phyloP scores from a whole-genome alignment of 2,329 filamentous ascomycete genomes.

The Neofusicoccum kwambonambiense region DNA sequence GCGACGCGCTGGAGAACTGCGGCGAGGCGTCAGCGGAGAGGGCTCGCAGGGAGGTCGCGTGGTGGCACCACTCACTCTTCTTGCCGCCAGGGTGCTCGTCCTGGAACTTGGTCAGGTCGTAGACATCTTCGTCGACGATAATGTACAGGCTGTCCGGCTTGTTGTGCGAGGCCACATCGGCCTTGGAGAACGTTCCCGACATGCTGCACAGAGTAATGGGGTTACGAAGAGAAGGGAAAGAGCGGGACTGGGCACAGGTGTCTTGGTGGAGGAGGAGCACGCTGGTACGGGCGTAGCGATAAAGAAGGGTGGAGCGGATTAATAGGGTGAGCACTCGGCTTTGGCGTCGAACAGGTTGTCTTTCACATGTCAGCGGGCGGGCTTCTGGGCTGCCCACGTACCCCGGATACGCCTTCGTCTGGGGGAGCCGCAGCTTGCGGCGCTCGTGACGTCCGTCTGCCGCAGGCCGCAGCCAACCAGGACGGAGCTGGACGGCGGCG shows the following conservation, averaged over 20 bases:
- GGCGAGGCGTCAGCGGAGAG: constrained; percentile 21
- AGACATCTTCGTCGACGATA: constrained; percentile 91
- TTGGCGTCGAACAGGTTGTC: neutral
- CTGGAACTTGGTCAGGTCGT: constrained; percentile 75
- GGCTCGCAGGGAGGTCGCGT: neutral
- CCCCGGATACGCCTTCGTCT: constrained; percentile 15
- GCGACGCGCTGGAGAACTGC: constrained; percentile 63
- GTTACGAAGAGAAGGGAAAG: neutral
- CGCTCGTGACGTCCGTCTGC: constrained; percentile 5
- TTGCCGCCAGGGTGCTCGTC: constrained; percentile 63
- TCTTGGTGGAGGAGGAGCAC: neutral
- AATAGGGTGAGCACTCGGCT: constrained; percentile 12
- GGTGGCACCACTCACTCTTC: constrained; percentile 55
- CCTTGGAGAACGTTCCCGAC: constrained; percentile 80
- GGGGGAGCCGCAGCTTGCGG: constrained; percentile 13
- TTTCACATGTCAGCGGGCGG: constrained; percentile 17
- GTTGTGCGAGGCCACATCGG: constrained; percentile 89
- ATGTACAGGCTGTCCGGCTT: constrained; percentile 85
- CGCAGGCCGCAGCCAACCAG: neutral
- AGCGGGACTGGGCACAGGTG: neutral
- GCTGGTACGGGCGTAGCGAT: constrained; percentile 8
- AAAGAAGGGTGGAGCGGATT: constrained; percentile 16
- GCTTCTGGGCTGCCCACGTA: neutral
- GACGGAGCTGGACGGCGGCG: neutral
- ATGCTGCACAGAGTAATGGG: constrained; percentile 50